Base-by-base conservation (phyloP, 2,329 filamentous ascomycete genomes). In the Malbranchea zuffiana region DNA sequence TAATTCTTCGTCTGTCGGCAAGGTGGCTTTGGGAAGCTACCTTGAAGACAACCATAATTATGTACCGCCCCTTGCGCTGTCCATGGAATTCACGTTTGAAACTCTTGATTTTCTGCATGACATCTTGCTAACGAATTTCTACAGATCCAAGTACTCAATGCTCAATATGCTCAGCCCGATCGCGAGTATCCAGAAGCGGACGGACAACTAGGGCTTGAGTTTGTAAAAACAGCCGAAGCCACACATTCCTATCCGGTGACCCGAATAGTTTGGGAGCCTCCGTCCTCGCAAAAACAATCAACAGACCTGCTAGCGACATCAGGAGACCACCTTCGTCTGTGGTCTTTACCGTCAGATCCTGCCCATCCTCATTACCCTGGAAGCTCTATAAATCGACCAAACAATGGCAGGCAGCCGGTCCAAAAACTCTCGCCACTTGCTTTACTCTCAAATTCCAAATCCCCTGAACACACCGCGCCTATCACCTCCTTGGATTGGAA, bases 401-500 rank as follows among this genome's bases (percentile, higher is more conserved):
- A 64, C 7, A 78, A 68, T 69, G 78, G 60, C 57, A 78, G 55
- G 50, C 74, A 53, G 55, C 78, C 60, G 67, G 75, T 61, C n/a
- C 71, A 75, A 17, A 98, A 98, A 61, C 69, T 98, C 29, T 94
- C 88, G 4, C 90, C 90, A 3, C 67, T 98, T 35, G 90, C 90
- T 1, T 71, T 98, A 35, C 69, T 98, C 11, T 96, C 88, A 21
- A 98, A 98, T 62, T 95, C 87, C 19, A 98, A 98, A 65, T 96
- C 90, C 0, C 90, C 90, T 3, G 90, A 98, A 54, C 92, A 98
- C 56, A 98, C 90, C 4, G 90, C 90, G 10, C 90, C 90, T 13
- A 75, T 98, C 41, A 98, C 90, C 1, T 95, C 87, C 11, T 70
- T 98, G 31, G 90, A 98, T 58, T 98, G 90, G 90, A 98, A 98